Base-by-base conservation (phyloP, 2,329 filamentous ascomycete genomes). In the Chaetothyriales sp. region DNA sequence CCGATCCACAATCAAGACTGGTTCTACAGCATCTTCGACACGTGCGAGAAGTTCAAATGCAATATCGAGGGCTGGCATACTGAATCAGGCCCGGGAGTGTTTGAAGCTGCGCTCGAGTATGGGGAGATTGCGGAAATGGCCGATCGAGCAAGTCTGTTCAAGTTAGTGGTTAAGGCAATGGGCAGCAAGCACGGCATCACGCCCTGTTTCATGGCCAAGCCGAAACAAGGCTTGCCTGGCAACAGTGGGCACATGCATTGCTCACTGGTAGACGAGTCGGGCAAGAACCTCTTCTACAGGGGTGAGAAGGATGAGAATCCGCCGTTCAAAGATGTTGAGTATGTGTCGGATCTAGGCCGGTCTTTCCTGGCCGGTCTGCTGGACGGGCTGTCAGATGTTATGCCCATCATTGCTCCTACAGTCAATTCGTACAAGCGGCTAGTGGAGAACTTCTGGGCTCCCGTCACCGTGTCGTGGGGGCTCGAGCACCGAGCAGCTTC, bases 391-490 rank as follows among this genome's bases (percentile, higher is more conserved):
- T 88, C 92, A 1, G 88, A 95, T 64, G 81, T 97, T 60, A 98
- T 98, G 92, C 92, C 92, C 0, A 75, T 97, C 53, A 75, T 98
- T 10, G 92, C 90, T 0, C 92, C 92, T 0, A 98, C 88, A 1
- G 80, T 98, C 64, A 98, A 98, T 76, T 94, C 87, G 56, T 98
- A 98, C 76, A 98, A 98, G 72, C 83, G 92, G 2, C 77, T 98
- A 0, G 92, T 98, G 2, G 92, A 98, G 73, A 97, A 97, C 71
- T 97, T 95, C 70, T 98, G 92, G 92, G 92, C 92, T 0, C 92
- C 92, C 0, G 92, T 98, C 5, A 95, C 90, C 0, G 92, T 97
- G 0, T 95, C 88, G 0, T 98, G 92, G 92, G 92, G 92, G 0
- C 72, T 95, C 4, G 92, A 97, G 69, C 90, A 98, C 67, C 86